Evolutionary conservation across 108 stramenopile genomes (phyloP).

Genomic region (Nitzschia palea): DNA sequence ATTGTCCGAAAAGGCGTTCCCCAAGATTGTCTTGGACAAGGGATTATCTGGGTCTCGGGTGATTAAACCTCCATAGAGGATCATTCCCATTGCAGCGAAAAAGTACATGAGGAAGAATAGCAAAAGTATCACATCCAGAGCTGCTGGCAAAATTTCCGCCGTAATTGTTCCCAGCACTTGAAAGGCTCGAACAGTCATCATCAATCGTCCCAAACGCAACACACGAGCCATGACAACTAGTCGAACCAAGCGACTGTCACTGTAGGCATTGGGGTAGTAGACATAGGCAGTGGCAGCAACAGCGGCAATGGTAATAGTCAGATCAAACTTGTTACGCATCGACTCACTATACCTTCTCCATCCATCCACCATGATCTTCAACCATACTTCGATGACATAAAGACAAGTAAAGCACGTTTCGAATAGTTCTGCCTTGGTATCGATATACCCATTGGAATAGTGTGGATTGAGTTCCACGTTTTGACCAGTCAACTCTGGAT

Average conservation of each 20-base stretch:
- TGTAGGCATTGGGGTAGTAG: slow-evolving; percentile 65
- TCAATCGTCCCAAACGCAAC: slow-evolving; percentile 61
- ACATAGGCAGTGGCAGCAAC: slow-evolving; percentile 60
- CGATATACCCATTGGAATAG: slow-evolving; percentile 39
- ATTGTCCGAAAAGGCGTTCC: slow-evolving; percentile 57
- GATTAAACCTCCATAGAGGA: slow-evolving; percentile 69
- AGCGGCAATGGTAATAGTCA: slow-evolving; percentile 53
- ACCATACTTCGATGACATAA: slow-evolving; percentile 58
- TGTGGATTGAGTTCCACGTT: slow-evolving; percentile 28
- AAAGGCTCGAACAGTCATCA: slow-evolving; percentile 55
- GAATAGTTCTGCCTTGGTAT: slow-evolving; percentile 58
- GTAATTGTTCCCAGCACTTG: slow-evolving; percentile 56
- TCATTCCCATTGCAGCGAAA: slow-evolving; percentile 64
- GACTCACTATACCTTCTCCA: slow-evolving; percentile 62
- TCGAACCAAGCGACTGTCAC: slow-evolving; percentile 58
- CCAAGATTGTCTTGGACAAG: slow-evolving; percentile 45
- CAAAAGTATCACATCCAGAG: slow-evolving; percentile 43
- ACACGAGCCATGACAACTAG: slow-evolving; percentile 78
- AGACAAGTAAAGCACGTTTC: slow-evolving; percentile 69
- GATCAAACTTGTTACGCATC: slow-evolving; percentile 69
- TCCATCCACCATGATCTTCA: slow-evolving; percentile 65
- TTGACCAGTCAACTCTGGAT: slow-evolving; percentile 61
- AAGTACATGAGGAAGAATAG: slow-evolving; percentile 62
- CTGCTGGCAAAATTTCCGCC: slow-evolving; percentile 56
- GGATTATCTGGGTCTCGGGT: slow-evolving; percentile 63